These are phyloP conservation scores for Acanthamoeba healyi DNA, from an alignment of 208 protist genomes.

Conservation along the genomic window DNA sequence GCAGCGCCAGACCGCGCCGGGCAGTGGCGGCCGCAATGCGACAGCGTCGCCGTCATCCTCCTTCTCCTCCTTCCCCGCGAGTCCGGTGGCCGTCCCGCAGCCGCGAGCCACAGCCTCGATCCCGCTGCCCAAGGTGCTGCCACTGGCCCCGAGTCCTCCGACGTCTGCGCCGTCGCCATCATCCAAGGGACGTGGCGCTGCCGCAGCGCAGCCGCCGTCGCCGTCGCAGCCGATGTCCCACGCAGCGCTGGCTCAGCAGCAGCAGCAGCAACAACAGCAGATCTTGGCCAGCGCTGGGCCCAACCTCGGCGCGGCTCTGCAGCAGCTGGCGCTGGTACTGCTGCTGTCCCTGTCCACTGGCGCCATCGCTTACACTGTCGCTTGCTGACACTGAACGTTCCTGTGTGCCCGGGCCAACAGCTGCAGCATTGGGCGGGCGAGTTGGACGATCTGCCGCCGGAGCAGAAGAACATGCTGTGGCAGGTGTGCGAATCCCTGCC, in stretches of 20 bases:
- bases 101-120: background rate
- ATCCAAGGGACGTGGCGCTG: background rate
- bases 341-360: background rate
- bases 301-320: background rate
- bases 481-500: constrained; percentile 14
- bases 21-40: background rate
- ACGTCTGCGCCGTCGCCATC: background rate
- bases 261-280: background rate
- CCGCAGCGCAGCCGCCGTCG: background rate
- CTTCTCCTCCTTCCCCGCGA: too few species aligned
- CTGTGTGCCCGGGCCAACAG: background rate
- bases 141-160: background rate
- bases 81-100: too few species aligned
- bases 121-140: constrained; percentile 32
- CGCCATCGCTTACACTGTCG: background rate
- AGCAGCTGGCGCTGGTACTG: background rate
- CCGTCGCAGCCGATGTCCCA: background rate
- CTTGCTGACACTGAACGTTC: background rate
- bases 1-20: background rate
- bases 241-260: background rate
- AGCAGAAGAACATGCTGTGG: constrained; percentile 34
- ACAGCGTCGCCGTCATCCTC: background rate
- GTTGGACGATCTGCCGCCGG: constrained; percentile 4
- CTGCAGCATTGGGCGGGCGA: background rate
- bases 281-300: background rate